Evolutionary conservation across 768 basidiomycete species (phyloP).

Genomic region (Leccinellum albellum): DNA sequence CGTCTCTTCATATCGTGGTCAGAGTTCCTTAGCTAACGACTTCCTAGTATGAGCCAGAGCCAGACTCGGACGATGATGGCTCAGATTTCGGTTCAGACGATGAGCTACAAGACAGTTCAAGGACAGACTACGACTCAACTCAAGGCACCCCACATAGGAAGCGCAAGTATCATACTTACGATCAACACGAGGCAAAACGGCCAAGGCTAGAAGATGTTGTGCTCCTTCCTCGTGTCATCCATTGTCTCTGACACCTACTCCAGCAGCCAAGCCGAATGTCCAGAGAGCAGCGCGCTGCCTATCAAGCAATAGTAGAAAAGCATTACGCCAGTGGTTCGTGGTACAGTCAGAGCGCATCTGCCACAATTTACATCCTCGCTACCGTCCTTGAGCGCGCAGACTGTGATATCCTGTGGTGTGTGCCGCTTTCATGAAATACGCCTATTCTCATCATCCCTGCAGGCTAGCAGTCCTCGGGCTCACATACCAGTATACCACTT

Average conservation of each 20-base stretch:
- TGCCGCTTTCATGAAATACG: not conserved
- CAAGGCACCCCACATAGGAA: slow-evolving; percentile 42
- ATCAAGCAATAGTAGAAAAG: slow-evolving; percentile 65
- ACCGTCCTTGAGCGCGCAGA: slow-evolving; percentile 89
- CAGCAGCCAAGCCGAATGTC: slow-evolving; percentile 58
- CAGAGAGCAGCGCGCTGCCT: slow-evolving; percentile 62
- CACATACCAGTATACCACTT: slow-evolving; percentile 87
- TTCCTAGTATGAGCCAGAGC: slow-evolving; percentile 71
- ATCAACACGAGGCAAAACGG: slow-evolving; percentile 50
- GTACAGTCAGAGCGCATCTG: slow-evolving; percentile 86
- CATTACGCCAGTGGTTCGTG: slow-evolving; percentile 85
- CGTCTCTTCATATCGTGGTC: slow-evolving; percentile 17
- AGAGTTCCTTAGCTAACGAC: slow-evolving; percentile 5
- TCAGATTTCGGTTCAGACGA: slow-evolving; percentile 46
- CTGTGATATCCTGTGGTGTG: slow-evolving; percentile 89
- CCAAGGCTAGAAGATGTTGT: slow-evolving; percentile 50
- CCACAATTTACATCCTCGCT: slow-evolving; percentile 85
- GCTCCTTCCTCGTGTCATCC: not conserved
- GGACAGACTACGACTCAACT: slow-evolving; percentile 39
- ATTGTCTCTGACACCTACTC: slow-evolving; percentile 1
- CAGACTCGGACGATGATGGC: slow-evolving; percentile 58
- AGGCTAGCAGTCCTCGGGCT: slow-evolving; percentile 93
- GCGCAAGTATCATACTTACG: slow-evolving; percentile 43
- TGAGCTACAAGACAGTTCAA: slow-evolving; percentile 39
- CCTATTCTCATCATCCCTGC: slow-evolving; percentile 6